phyloP scores from a whole-genome alignment of 176 grass and related monocot species.

The Cymbopogon citratus region DNA sequence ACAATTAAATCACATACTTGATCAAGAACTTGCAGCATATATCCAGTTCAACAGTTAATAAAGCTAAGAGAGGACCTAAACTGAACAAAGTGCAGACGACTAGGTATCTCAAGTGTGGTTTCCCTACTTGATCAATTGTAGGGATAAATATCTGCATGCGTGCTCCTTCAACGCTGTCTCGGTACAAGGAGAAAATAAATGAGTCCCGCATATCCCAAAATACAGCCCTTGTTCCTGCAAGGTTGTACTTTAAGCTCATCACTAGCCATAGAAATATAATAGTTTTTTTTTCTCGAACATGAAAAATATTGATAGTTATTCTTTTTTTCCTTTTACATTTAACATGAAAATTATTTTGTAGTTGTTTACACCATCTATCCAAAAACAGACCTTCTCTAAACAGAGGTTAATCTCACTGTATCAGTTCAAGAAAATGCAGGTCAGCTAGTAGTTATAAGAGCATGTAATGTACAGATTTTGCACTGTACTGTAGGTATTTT shows the following conservation, averaged over 20 bases:
- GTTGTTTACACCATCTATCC: neutral
- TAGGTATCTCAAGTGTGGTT: conserved; percentile 14
- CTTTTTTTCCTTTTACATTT: neutral
- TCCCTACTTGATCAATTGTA: conserved; percentile 69
- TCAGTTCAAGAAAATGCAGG: conserved; percentile 15
- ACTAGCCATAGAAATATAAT: neutral
- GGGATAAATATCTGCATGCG: conserved; percentile 72
- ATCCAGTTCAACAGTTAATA: conserved; percentile 22
- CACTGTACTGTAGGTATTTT: neutral
- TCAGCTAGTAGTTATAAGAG: neutral
- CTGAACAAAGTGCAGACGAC: conserved; percentile 19
- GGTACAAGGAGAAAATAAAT: conserved; percentile 77
- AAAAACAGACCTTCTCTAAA: neutral
- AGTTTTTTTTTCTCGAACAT: neutral
- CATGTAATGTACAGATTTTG: neutral
- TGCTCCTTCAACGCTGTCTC: conserved; percentile 49
- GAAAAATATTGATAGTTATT: neutral
- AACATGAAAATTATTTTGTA: neutral
- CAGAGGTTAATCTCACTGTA: neutral
- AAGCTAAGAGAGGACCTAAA: conserved; percentile 4
- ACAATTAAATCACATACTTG: conserved; percentile 79
- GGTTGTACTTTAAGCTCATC: conserved; percentile 12
- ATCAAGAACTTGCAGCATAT: conserved; percentile 68
- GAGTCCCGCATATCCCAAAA: conserved; percentile 82
- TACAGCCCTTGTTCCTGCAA: conserved; percentile 67